Base-by-base conservation (phyloP, 1,284 basidiomycete genomes). In the Phenoliferia sp. region DNA sequence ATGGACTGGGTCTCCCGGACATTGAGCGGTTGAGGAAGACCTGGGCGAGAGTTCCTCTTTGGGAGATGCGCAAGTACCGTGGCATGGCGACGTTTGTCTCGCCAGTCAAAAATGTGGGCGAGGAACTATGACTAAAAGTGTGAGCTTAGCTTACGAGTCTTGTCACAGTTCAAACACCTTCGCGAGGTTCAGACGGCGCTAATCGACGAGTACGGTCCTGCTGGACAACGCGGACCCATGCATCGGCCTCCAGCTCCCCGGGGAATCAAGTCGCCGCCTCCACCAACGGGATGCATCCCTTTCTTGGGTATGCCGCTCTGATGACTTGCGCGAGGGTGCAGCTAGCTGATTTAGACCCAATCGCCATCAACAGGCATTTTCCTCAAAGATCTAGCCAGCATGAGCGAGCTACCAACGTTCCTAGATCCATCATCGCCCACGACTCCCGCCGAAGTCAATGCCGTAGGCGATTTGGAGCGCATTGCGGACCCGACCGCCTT, bases 391-490 rank as follows among this genome's bases (percentile, higher is more conserved):
- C 81, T 93, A 7, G 81, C 85, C 67, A 83, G 84, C 7, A 84
- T 86, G 74, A 85, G 83, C 78, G 84, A 84, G 68, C 83, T 93
- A 0, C 90, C 90, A 2, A 89, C 91, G 67, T 81, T 90, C 62
- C 87, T 93, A 71, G 90, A 93, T 75, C 90, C 91, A 0, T 90
- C 89, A 10, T 84, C 87, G 0, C 90, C 90, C 3, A 83, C 86
- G 70, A 84, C 86, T 66, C 80, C 84, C 0, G 87, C 91, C 9
- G 82, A 82, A 29, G 83, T 89, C 67, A 87, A 91, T 70, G 82
- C 85, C 3, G 59, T 39, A 34, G 64, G 66, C 19, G 22, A 52
- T 1, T 63, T 70, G 33, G 19, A 32, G 17, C 61, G 54, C 16
- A 32, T 71, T 64, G 56, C 62, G 15, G 29, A 62, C 34, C 65